Base-by-base conservation (phyloP, 192 early-diverging fungal species). In the Coemansia sp. region DNA sequence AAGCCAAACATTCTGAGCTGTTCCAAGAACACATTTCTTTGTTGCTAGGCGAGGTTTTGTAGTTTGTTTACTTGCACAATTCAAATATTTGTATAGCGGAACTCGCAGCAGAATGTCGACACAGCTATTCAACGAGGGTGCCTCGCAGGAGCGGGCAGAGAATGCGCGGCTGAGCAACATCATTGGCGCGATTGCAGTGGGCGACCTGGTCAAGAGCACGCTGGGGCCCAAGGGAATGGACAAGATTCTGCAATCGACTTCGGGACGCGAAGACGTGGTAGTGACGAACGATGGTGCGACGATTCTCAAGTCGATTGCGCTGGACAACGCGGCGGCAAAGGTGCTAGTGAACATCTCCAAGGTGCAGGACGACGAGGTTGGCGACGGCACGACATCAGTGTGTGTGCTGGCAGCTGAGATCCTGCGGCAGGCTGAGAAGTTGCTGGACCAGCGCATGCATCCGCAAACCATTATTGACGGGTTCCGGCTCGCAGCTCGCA, bases 191-290 rank as follows among this genome's bases (percentile, higher is more conserved):
- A 99, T 99, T 71, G 97, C 97, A 54, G 92, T 99, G 50, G 97
- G 95, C 43, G 97, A 99, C 85, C 85, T 99, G 62, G 94, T 99
- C 58, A 97, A 97, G 74, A 93, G 89, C 72, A 97, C 97, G 13
- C 86, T 97, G 19, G 97, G 97, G 20, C 97, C 97, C 64, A 96
- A 97, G 81, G 97, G 97, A 72, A 97, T 99, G 95, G 97, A 99
- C 85, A 99, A 99, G 83, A 97, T 96, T 66, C 87, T 99, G 66
- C 97, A 99, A 75, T 99, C 97, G 52, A 41, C 71, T 0, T 54
- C 71, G 18, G 63, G 59, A 19, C 71, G 64, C 19, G 78, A 83
- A 32, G 88, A 87, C 52, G 87, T 97, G 67, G 84, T 93, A 57
- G 95, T 97, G 54, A 97, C 97, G 22, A 99, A 99, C 82, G 97